A percentile compares a stretch with the other conserved stretches of the same genome.
These are phyloP conservation scores for Yamadazyma endophytica DNA, from an alignment of 805 yeast species.

Conservation along the genomic window DNA sequence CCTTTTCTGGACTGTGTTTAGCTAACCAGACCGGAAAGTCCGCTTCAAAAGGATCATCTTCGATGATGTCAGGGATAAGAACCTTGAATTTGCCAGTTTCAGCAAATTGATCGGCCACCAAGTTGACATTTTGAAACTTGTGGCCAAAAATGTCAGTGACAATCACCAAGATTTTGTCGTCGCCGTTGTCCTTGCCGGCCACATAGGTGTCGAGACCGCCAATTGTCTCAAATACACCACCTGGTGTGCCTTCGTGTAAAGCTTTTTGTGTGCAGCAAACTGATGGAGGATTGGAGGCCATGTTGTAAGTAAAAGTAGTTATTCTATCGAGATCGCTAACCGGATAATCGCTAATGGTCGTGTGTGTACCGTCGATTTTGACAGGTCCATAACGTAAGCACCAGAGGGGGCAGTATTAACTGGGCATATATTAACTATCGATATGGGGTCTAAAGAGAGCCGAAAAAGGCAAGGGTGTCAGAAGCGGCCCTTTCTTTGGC, in stretches of 20 bases:
- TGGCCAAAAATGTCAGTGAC: constrained; percentile 70
- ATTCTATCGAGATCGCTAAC: no score
- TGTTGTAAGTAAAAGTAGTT: constrained; percentile 12
- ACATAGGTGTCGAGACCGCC: constrained; percentile 38
- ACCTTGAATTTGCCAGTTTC: constrained; percentile 54
- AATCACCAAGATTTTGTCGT: constrained; percentile 53
- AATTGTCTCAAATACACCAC: constrained; percentile 39
- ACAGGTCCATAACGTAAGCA: no score
- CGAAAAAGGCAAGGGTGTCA: constrained; percentile 30
- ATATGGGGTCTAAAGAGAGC: no score
- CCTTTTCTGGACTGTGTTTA: constrained; percentile 47
- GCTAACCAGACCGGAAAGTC: constrained; percentile 44
- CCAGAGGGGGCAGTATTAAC: background rate
- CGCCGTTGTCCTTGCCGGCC: constrained; percentile 21
- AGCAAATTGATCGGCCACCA: constrained; percentile 68
- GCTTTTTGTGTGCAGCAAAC: constrained; percentile 42
- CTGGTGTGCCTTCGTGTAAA: constrained; percentile 49
- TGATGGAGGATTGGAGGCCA: constrained; percentile 52
- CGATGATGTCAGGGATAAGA: constrained; percentile 71
- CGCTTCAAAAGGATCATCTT: constrained; percentile 36
- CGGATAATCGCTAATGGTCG: no score
- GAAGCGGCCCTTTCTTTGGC: constrained; percentile 62
- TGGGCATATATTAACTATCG: no score
- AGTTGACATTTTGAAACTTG: constrained; percentile 49
- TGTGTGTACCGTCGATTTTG: no score